Conservation (phyloP, 805 yeast genomes). For the Candida qinlingensis region DNA sequence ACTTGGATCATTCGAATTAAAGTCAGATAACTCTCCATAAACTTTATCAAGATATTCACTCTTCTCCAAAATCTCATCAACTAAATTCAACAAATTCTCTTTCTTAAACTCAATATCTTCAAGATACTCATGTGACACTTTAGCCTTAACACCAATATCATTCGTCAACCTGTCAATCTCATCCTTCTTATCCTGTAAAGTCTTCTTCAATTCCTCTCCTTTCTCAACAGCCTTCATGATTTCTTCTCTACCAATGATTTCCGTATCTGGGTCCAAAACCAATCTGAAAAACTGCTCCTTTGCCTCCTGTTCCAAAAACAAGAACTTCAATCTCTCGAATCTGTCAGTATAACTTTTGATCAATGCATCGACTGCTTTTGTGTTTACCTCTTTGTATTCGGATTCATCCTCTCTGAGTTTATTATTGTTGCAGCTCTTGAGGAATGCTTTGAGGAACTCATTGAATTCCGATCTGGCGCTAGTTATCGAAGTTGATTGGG, state of each 20-base stretch:
- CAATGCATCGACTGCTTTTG: constrained; percentile 31
- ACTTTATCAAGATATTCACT: constrained; percentile 8
- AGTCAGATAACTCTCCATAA: constrained; percentile 14
- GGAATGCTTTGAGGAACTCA: background rate
- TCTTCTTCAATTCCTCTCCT: constrained; percentile 23
- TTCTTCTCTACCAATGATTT: constrained; percentile 29
- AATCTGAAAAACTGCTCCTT: constrained; percentile 59
- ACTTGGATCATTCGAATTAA: constrained; percentile 8
- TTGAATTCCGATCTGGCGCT: constrained; percentile 6
- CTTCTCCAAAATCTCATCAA: constrained; percentile 3
- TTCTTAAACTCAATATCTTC: constrained; percentile 4
- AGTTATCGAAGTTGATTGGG: background rate
- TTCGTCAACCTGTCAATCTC: constrained; percentile 9
- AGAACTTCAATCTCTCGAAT: constrained; percentile 52
- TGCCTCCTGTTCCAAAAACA: constrained; percentile 67
- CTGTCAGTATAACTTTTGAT: constrained; percentile 28
- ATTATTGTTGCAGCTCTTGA: background rate
- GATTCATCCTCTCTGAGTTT: background rate
- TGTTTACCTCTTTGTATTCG: constrained; percentile 19
- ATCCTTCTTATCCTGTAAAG: constrained; percentile 22
- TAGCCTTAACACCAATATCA: background rate
- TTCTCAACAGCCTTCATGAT: constrained; percentile 27
- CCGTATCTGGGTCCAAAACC: constrained; percentile 33
- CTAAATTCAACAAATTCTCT: background rate
- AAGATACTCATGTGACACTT: background rate